These are phyloP conservation scores for Colletotrichum filicis DNA, from an alignment of 2,329 filamentous ascomycete species.

Conservation along the genomic window DNA sequence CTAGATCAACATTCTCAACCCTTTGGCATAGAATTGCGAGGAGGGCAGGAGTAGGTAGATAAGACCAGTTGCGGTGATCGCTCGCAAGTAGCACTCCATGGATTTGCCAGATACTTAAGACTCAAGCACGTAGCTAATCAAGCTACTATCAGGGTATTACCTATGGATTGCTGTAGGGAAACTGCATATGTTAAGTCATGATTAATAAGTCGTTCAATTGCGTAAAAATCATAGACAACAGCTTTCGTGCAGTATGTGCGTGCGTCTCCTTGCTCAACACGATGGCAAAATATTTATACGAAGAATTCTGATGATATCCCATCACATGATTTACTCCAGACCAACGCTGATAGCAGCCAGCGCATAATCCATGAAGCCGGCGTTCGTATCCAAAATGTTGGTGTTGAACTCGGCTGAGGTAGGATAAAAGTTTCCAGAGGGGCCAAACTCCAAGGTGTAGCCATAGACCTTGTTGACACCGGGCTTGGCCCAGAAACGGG, in stretches of 20 bases:
- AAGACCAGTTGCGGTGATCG: too few relatives aligned
- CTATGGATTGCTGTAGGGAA: too few relatives aligned
- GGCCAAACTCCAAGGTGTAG: constrained; percentile 51
- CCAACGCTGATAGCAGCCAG: constrained; percentile 45
- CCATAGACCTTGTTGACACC: constrained; percentile 51
- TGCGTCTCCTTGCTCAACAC: not conserved
- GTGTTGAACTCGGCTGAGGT: constrained; percentile 49
- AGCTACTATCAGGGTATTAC: too few relatives aligned
- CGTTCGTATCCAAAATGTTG: constrained; percentile 53
- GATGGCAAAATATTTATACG: not conserved
- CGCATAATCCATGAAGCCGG: constrained; percentile 53
- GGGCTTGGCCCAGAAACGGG: constrained; percentile 46
- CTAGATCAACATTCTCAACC: too few relatives aligned
- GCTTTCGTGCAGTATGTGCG: not conserved
- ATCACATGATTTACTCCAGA: not conserved
- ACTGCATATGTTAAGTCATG: not conserved
- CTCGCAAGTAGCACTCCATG: too few relatives aligned
- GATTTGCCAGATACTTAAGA: too few relatives aligned
- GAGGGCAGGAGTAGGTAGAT: too few relatives aligned
- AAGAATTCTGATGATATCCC: not conserved
- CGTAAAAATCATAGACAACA: rapidly evolving
- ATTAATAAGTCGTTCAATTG: not conserved
- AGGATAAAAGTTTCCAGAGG: constrained; percentile 51
- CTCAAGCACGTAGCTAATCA: too few relatives aligned
- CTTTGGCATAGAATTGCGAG: too few relatives aligned